A percentile compares a stretch with the other conserved stretches of the same genome.
These are phyloP conservation scores for Neurospora hispaniola DNA, from an alignment of 495 filamentous ascomycete species.

Conservation along the genomic window DNA sequence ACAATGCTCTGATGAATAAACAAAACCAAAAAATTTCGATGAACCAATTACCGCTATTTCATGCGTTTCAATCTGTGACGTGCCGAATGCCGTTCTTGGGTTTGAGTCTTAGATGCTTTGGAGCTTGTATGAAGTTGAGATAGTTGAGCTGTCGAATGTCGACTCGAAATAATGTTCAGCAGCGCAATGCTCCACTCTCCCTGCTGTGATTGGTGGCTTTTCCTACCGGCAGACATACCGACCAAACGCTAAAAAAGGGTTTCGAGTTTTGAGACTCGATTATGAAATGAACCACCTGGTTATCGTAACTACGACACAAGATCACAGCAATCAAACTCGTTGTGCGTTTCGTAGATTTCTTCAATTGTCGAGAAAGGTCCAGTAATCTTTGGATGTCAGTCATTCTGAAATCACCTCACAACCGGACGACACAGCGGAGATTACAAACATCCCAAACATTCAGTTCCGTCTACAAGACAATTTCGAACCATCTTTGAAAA, in stretches of 20 bases:
- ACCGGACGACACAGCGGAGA: not conserved
- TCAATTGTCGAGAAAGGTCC: not conserved
- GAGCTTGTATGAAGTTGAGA: not conserved
- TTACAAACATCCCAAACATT: not conserved
- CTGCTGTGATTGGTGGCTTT: not conserved
- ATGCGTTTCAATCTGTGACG: not conserved
- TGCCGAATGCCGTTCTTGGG: not conserved
- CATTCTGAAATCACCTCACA: not conserved
- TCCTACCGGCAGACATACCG: not conserved
- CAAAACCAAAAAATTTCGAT: not conserved
- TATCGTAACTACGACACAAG: not conserved
- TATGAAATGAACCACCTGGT: not conserved
- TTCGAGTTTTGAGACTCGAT: not conserved
- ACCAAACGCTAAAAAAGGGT: not conserved
- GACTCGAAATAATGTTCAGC: not conserved
- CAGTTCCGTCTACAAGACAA: not conserved
- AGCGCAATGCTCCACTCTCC: not conserved
- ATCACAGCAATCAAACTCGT: not conserved
- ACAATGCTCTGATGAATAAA: not conserved
- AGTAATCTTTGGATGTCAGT: not conserved
- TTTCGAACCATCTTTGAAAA: not conserved
- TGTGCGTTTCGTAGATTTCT: too few species aligned
- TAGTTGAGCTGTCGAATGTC: not conserved
- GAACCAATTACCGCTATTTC: not conserved
- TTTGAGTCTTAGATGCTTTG: not conserved